Conservation (phyloP, 257 asterid species). For the Anisodus tanguticus region DNA sequence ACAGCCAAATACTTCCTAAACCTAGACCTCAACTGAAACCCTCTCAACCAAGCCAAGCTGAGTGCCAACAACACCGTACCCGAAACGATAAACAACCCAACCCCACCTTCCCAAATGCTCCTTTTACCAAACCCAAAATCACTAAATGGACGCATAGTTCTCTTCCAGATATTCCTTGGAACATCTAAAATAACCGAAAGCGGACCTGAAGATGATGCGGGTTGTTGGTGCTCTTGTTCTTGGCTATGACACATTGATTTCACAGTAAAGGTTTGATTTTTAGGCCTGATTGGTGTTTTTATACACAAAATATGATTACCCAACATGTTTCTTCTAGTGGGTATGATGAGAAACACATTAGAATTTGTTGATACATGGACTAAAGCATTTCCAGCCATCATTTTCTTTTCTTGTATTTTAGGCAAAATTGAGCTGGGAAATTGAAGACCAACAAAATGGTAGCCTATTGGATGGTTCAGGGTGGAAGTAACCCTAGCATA, state of each 20-base stretch:
- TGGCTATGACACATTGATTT: slow-evolving; percentile 48
- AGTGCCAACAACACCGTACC: slow-evolving; percentile 80
- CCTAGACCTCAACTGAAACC: slow-evolving; percentile 83
- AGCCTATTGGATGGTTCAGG: background rate
- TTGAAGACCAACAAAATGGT: background rate
- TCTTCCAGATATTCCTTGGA: slow-evolving; percentile 76
- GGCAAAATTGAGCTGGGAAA: background rate
- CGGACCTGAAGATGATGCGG: slow-evolving; percentile 50
- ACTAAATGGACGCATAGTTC: slow-evolving; percentile 77
- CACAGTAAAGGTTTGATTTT: slow-evolving; percentile 42
- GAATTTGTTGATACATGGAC: slow-evolving; percentile 54
- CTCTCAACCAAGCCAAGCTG: slow-evolving; percentile 94
- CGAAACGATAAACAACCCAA: slow-evolving; percentile 85
- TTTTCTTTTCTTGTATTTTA: background rate
- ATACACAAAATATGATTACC: slow-evolving; percentile 51
- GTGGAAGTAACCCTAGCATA: no score
- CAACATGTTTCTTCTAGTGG: slow-evolving; percentile 42
- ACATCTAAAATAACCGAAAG: slow-evolving; percentile 64
- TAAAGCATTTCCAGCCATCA: slow-evolving; percentile 62
- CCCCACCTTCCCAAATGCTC: slow-evolving; percentile 99
- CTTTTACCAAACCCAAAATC: slow-evolving; percentile 94
- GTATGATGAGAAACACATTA: slow-evolving; percentile 40
- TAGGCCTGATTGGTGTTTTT: slow-evolving; percentile 38
- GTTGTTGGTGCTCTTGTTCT: slow-evolving; percentile 38
- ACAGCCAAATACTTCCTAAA: slow-evolving; percentile 81